Evolutionary conservation across 495 filamentous ascomycete species (phyloP), one percentile per base, ranked within the genome.

Genomic region (Platismatia glauca): DNA sequence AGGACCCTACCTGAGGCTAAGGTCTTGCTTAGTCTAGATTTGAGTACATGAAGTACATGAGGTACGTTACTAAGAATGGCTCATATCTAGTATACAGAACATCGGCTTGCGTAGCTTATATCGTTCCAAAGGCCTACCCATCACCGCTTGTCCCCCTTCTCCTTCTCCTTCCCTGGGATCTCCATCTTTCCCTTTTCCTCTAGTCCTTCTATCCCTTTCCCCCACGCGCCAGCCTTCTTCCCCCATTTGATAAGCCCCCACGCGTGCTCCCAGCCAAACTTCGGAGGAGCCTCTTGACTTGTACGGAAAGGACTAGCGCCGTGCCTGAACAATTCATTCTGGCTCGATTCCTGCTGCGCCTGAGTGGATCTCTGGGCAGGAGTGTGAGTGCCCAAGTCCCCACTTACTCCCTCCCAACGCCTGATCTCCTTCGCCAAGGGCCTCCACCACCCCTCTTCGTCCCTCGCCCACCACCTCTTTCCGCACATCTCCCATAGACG

Each of bases 401-500:
- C 37, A 9, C 3, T 29, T 15, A 39, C 57, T 3, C 74, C 70
- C 62, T 87, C 86, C 86, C 85, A 87, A 43, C 80, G 75, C 38
- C 86, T 71, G 0, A 81, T 76, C 59, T 84, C 82, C 22, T 64
- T 55, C 1, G 81, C 77, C 35, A 89, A 62, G n/a, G 86, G 86
- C 70, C 80, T 77, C 83, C 84, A 86, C 85, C 85, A 89, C 13
- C 77, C 79, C 31, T 69, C 59, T 67, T 80, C 68, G 50, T 73
- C 59, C 35, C 84, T 68, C 7, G 75, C 77, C 71, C 87, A 86
- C 87, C 88, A 89, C 66, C 76, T 60, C n/a, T 34, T 39, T 8
- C 64, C 62, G 68, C 86, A 89, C 68, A 90, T 79, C 72, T 89
- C 85, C 86, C 85, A 90, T 16, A 90, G 66, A 50, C 87, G 73